phyloP scores from a whole-genome alignment of 306 rosid genomes.

The Ziziphus jujuba region DNA sequence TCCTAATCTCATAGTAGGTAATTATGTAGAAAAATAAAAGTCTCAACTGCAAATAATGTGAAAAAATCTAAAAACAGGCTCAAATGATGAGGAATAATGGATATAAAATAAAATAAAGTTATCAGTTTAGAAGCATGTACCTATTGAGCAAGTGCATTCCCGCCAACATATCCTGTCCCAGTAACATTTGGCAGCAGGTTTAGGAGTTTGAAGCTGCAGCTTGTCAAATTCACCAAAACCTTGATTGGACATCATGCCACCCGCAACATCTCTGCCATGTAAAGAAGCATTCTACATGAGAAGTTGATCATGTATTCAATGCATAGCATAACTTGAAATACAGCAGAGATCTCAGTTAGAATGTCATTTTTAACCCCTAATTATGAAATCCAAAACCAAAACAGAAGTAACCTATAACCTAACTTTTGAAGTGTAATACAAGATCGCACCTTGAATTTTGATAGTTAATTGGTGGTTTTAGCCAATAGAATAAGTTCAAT shows the following conservation, averaged over 20 bases:
- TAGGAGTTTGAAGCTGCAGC: slow-evolving; percentile 90
- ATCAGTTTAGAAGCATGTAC: slow-evolving; percentile 37
- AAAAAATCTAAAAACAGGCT: not conserved
- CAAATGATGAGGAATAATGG: not conserved
- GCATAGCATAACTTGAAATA: not conserved
- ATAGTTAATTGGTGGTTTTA: not conserved
- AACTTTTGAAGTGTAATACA: slow-evolving; percentile 13
- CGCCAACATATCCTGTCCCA: slow-evolving; percentile 74
- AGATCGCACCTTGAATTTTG: slow-evolving; percentile 1
- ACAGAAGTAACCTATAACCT: slow-evolving; percentile 4
- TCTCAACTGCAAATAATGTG: not conserved
- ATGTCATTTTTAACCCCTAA: not conserved
- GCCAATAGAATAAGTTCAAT: not conserved
- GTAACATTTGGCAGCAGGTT: slow-evolving; percentile 75
- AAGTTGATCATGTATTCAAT: slow-evolving; percentile 13
- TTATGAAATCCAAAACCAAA: not conserved
- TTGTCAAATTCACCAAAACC: slow-evolving; percentile 95
- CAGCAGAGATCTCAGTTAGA: not conserved
- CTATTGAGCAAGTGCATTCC: slow-evolving; percentile 93
- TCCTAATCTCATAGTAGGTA: not conserved
- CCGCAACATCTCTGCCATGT: slow-evolving; percentile 79
- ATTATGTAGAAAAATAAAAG: not conserved
- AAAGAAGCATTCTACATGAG: slow-evolving; percentile 35
- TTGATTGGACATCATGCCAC: slow-evolving; percentile 97
- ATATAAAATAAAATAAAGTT: not conserved